A percentile compares a stretch with the other conserved stretches of the same genome.
These are phyloP conservation scores for Globisporangium splendens DNA, from an alignment of 352 stramenopile species.

Conservation along the genomic window DNA sequence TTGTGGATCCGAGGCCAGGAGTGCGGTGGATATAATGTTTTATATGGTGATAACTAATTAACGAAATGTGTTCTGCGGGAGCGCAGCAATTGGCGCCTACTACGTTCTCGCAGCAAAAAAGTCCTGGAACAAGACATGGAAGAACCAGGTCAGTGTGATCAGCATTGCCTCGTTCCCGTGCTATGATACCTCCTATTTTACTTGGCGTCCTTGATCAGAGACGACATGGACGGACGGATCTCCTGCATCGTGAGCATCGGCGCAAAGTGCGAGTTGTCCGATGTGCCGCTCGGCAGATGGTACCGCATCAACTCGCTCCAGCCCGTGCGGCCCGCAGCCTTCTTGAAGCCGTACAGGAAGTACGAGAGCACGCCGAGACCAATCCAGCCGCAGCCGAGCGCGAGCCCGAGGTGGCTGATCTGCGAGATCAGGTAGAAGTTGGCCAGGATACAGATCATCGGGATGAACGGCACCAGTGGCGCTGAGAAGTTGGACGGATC, in stretches of 20 bases:
- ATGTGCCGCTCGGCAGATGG: slow-evolving; percentile 23
- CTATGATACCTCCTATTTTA: not conserved
- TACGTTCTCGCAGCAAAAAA: no score
- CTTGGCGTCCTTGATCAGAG: not conserved
- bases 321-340: slow-evolving; percentile 34
- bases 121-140: no score
- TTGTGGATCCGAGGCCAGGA: no score
- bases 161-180: not conserved
- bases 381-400: slow-evolving; percentile 43
- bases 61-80: not conserved
- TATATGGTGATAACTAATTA: no score
- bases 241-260: slow-evolving; percentile 28
- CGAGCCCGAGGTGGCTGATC: slow-evolving; percentile 32
- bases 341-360: slow-evolving; percentile 51
- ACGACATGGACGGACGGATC: not conserved
- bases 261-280: slow-evolving; percentile 19
- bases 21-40: no score
- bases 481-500: slow-evolving; percentile 31
- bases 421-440: slow-evolving; percentile 71
- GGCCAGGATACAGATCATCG: slow-evolving; percentile 44
- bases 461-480: slow-evolving; percentile 58
- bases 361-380: slow-evolving; percentile 44
- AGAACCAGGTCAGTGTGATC: no score
- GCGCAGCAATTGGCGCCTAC: not conserved
- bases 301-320: slow-evolving; percentile 39